Base-by-base conservation (phyloP, 2,329 filamentous ascomycete genomes). In the Epichloe aotearoae region DNA sequence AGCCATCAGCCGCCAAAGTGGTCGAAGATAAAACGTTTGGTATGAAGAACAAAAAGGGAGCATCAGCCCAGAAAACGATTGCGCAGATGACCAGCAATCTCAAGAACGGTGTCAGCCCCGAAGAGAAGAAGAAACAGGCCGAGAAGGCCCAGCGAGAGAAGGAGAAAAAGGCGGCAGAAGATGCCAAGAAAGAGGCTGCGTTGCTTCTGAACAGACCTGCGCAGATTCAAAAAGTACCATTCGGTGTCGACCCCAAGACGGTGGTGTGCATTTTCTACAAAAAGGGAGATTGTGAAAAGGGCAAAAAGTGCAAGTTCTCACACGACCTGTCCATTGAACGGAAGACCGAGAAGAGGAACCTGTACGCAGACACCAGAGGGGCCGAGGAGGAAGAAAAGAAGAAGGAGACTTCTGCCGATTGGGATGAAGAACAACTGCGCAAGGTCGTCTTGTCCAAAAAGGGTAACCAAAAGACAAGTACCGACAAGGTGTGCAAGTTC, bases 11-110 rank as follows among this genome's bases (percentile, higher is more conserved):
- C 53, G 61, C 72, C 59, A 88, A 88, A 72, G 62, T 75, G 43
- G 86, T 89, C 56, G 88, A 93, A 56, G 93, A 98, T 75, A 93
- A 91, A 73, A 95, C 93, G 46, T 98, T 98, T 76, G 93, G 93
- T 61, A 97, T 98, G 93, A 98, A 98, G 74, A 98, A 98, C 66
- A 98, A 98, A 98, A 98, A 96, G 77, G 93, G 93, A 59, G 85
- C 82, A 52, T 83, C 81, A 49, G 91, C 89, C 50, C 88, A 97
- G 72, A 95, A 83, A 70, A 82, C 90, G 59, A 97, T 98, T 65
- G 84, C 86, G 53, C 86, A 89, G 62, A 80, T 98, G 66, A 73
- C 83, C 58, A 78, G 83, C 45, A 84, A 89, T 61, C 78, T 83
- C 49, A 82, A 84, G 58, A 76, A 79, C 51, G 83, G 84, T 59